Conservation (phyloP, 1,284 basidiomycete species). For the Cystobasidium slooffiae region DNA sequence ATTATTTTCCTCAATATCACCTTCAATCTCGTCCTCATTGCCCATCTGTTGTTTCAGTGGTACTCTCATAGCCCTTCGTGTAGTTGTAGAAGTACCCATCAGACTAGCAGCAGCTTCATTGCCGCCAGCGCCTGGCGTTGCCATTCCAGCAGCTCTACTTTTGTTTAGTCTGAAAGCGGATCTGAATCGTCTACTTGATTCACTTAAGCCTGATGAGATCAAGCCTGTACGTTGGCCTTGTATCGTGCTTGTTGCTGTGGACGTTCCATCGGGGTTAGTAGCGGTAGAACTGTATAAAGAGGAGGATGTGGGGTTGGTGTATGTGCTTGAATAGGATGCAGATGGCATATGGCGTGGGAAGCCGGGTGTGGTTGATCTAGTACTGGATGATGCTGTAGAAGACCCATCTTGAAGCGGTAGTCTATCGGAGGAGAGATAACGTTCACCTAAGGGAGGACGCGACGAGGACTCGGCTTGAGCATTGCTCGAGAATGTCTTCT, state of each 20-base stretch:
- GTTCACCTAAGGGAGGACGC: constrained; percentile 16
- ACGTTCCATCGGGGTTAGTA: background rate
- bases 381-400: background rate
- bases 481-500: background rate
- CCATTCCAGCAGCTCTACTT: constrained; percentile 13
- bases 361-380: constrained; percentile 17
- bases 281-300: background rate
- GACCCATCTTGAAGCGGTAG: constrained; percentile 7
- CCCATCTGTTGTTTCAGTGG: constrained; percentile 14
- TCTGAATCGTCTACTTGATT: constrained; percentile 40
- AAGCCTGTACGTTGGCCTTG: constrained; percentile 5
- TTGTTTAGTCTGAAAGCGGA: constrained; percentile 44
- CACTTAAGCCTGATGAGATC: constrained; percentile 39
- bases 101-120: constrained; percentile 17
- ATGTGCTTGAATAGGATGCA: constrained; percentile 24
- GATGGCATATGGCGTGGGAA: constrained; percentile 23
- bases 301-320: constrained; percentile 9
- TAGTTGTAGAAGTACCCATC: constrained; percentile 16
- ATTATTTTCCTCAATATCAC: background rate
- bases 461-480: background rate
- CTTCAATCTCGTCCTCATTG: constrained; percentile 23
- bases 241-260: constrained; percentile 10
- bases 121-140: background rate
- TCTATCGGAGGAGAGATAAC: constrained; percentile 23
- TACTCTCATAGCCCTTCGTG: constrained; percentile 40